Evolutionary conservation across 2,329 filamentous ascomycete species (phyloP), one percentile per base, ranked within the genome.

Genomic region (Fusarium caatingaense): DNA sequence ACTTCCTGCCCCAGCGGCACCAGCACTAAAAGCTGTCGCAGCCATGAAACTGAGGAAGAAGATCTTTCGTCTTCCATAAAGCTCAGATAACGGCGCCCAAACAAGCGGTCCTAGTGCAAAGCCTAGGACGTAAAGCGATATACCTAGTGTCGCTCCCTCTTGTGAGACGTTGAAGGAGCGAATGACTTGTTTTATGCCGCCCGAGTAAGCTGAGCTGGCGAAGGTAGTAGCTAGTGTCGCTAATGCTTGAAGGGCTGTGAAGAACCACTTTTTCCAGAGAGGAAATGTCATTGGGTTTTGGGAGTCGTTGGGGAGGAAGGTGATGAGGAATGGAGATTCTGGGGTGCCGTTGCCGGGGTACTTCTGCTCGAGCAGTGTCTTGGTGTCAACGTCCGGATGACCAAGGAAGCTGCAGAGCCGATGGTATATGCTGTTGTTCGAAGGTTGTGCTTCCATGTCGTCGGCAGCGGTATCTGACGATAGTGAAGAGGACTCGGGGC

Each of bases 151-250:
- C 34, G 83, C 85, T 3, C 90, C 79, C 66, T 87, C 86, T 5
- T 70, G 64, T 0, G 79, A 80, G n/a, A 87, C 81, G 11, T 79
- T 61, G 66, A 92, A 91, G 20, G 87, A 80, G 0, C 58, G 27
- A 11, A 89, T 82, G 46, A 92, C 83, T 51, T 88, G 80, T 6
- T 70, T 54, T 9, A 88, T 77, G 41, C 87, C 87, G 7, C 88
- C 87, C 3, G 86, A 87, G 76, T 88, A 92, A 8, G 90, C 90
- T 1, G 88, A 90, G 9, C 89, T 91, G 42, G 88, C 87, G 69
- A 93, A 91, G 2, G 91, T 83, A 18, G 93, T 89, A 18, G 85
- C 89, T 41, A 93, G 82, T 1, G 90, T 91, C 10, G 91, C 88
- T 9, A 91, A 68, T 5, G 91, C 89, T 50, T 68, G 67, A 3